Base-by-base conservation (phyloP, 2,329 filamentous ascomycete genomes). In the Aureobasidium lini region DNA sequence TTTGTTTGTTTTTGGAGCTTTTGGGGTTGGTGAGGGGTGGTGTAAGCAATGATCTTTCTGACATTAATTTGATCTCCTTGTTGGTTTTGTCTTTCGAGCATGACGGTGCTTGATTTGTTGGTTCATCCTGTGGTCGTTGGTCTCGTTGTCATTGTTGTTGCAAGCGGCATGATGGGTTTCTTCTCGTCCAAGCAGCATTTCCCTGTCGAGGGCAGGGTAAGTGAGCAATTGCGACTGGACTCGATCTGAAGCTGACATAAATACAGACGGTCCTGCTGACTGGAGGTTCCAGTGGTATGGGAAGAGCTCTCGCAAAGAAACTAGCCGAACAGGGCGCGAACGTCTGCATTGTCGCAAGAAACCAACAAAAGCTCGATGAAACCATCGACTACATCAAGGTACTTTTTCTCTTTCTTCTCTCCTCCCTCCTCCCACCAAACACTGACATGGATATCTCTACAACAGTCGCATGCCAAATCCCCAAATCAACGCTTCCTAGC, bases 271-370 rank as follows among this genome's bases (percentile, higher is more conserved):
- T 95, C 56, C 79, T 97, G 59, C 79, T 99, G 56, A 99, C 94
- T 0, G 94, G 94, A 48, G 91, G 87, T 34, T 96, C 94, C 0
- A 89, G 96, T 70, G 94, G 94, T 60, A 90, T 96, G 87, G 94
- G 94, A 61, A 84, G 86, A 66, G 84, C 84, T 54, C 83, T 86
- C 18, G 91, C 87, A 5, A 80, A 84, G 54, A 81, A 91, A 65
- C 83, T 99, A 46, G 82, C 93, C 2, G 77, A 82, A 52, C 92
- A 91, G 72, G 94, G 94, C 48, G 93, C 94, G 61, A 90, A 91
- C 72, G 72, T 99, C 59, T 84, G 95, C 63, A 85, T 97, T 64
- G 86, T 96, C 53, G 87, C 93, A 13, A 88, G 94, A 58, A 89
- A 86, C 65, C 77, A 83, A 11, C 76, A 76, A 60, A 95, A 93